Evolutionary conservation across 176 grass and related monocot genomes (phyloP).

Genomic region (Cocos nucifera): DNA sequence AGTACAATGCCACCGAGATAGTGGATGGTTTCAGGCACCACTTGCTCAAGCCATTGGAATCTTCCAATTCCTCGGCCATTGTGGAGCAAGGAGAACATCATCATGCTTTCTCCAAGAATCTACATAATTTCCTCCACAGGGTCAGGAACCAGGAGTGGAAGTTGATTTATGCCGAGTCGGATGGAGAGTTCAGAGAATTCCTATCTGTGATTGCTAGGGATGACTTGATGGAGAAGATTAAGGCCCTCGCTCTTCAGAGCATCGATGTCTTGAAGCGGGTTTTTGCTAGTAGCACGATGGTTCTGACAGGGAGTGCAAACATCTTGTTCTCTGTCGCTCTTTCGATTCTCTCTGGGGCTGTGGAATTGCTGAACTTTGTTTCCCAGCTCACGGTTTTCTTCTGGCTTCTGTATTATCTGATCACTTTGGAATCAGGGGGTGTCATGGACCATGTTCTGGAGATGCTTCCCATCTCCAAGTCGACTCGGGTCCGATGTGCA

Average conservation of each 20-base stretch:
- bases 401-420: constrained; percentile 84
- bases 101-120: constrained; percentile 55
- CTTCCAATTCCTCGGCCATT: constrained; percentile 16
- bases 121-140: constrained; percentile 38
- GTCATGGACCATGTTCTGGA: constrained; percentile 80
- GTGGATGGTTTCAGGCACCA: constrained; percentile 66
- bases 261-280: constrained; percentile 52
- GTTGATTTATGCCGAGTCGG: constrained; percentile 63
- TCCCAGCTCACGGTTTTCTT: constrained; percentile 86
- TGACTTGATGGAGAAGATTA: constrained; percentile 72
- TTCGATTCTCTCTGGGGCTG: constrained; percentile 61
- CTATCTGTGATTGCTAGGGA: constrained; percentile 49
- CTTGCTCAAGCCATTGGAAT: constrained; percentile 51
- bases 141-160: constrained; percentile 74
- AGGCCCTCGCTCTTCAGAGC: constrained; percentile 67
- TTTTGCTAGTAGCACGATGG: constrained; percentile 56
- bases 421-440: constrained; percentile 72
- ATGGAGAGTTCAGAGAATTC: constrained; percentile 66
- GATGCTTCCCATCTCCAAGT: constrained; percentile 73
- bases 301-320: constrained; percentile 73
- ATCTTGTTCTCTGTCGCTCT: constrained; percentile 59
- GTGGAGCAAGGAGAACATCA: constrained; percentile 29
- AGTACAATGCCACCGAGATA: constrained; percentile 91
- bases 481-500: constrained; percentile 50
- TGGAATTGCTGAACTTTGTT: constrained; percentile 73